These are phyloP conservation scores for Mucor irregularis DNA, from an alignment of 371 early-diverging fungal species.

Conservation along the genomic window DNA sequence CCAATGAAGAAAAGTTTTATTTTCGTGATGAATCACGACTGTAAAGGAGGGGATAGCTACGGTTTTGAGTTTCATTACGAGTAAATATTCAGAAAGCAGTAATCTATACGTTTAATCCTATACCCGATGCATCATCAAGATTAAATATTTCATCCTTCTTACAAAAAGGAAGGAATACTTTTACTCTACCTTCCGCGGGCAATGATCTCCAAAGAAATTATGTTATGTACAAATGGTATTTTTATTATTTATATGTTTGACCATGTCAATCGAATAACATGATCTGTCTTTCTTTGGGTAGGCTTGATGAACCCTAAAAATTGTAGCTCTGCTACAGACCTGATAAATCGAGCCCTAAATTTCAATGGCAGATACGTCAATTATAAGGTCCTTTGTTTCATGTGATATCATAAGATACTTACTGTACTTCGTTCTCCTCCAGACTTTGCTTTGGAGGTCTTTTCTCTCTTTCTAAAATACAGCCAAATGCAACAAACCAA, in stretches of 20 bases:
- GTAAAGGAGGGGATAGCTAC: too few species aligned
- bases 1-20: too few species aligned
- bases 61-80: too few species aligned
- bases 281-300: constrained; percentile 90
- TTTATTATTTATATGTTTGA: constrained; percentile 50
- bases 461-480: constrained; percentile 58
- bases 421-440: constrained; percentile 51
- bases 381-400: neutral
- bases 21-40: too few species aligned
- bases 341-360: constrained; percentile 80
- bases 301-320: constrained; percentile 87
- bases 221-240: neutral
- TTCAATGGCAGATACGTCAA: neutral
- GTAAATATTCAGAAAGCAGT: too few species aligned
- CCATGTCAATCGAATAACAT: constrained; percentile 88
- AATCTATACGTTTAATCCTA: too few species aligned
- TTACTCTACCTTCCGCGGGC: too few species aligned
- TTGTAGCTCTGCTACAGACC: constrained; percentile 81
- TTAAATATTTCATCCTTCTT: too few species aligned
- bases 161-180: too few species aligned
- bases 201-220: too few species aligned
- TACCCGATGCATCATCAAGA: too few species aligned
- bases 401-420: constrained; percentile 14
- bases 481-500: constrained; percentile 84
- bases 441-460: constrained; percentile 26